Percentiles rank a stretch among this genome's conserved stretches.
These are phyloP conservation scores for Suillus lakei DNA, from an alignment of 768 basidiomycete genomes.

Conservation along the genomic window DNA sequence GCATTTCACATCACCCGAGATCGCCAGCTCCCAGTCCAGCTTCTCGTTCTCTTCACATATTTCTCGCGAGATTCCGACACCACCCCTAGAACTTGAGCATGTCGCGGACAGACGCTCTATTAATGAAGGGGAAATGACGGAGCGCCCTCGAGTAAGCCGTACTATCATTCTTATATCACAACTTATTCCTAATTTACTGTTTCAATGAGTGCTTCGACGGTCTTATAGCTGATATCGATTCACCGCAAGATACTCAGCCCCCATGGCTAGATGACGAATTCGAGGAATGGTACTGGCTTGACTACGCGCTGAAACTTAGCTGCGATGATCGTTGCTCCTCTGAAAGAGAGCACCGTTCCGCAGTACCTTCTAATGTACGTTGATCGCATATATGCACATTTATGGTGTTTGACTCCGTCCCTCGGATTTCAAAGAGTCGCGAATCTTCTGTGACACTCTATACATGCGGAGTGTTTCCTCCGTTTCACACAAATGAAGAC, in stretches of 20 bases:
- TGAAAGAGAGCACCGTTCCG: slow-evolving; percentile 23
- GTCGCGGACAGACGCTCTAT: background rate
- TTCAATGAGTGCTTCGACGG: slow-evolving; percentile 22
- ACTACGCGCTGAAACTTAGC: slow-evolving; percentile 49
- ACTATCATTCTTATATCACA: background rate
- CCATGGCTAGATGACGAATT: slow-evolving; percentile 8
- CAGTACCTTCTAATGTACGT: slow-evolving; percentile 47
- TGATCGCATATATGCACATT: background rate
- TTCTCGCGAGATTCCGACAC: background rate
- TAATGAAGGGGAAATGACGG: background rate
- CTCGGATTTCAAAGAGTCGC: background rate
- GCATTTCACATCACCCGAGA: background rate
- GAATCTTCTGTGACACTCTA: background rate
- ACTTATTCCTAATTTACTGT: slow-evolving; percentile 1
- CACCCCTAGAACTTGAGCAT: background rate
- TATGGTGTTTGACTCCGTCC: background rate
- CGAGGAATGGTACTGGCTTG: slow-evolving; percentile 49
- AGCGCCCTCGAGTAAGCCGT: background rate
- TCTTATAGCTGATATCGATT: slow-evolving; percentile 24
- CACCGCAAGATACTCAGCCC: background rate
- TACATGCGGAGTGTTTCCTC: background rate
- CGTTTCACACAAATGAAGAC: background rate
- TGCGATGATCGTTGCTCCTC: slow-evolving; percentile 39
- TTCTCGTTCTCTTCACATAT: background rate
- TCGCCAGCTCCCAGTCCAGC: background rate